Evolutionary conservation across 2,329 filamentous ascomycete species (phyloP).

Genomic region (Onygena corvina): DNA sequence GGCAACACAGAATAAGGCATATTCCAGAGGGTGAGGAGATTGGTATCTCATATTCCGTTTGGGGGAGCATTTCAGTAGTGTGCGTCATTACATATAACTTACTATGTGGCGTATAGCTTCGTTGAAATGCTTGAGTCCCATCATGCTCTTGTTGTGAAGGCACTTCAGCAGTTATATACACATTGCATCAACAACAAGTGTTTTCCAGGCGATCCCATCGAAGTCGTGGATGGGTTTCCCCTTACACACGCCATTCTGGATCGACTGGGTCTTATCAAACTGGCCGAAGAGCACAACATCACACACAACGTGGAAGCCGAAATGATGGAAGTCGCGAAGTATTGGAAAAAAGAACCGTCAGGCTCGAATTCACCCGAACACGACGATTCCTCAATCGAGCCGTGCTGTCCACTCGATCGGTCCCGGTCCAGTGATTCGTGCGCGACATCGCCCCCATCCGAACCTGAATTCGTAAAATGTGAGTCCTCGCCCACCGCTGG

Average conservation of each 20-base stretch:
- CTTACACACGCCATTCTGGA: constrained; percentile 34
- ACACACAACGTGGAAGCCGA: constrained; percentile 27
- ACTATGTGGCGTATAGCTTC: constrained; percentile 22
- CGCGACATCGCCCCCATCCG: constrained; percentile 8
- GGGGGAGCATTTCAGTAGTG: neutral
- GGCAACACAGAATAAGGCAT: constrained; percentile 34
- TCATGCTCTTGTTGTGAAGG: constrained; percentile 33
- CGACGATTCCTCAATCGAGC: constrained; percentile 29
- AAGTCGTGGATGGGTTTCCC: constrained; percentile 30
- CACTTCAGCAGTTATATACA: constrained; percentile 32
- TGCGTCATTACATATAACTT: constrained; percentile 1
- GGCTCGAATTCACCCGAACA: constrained; percentile 28
- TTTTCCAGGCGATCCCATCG: constrained; percentile 34
- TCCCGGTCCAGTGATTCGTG: constrained; percentile 10
- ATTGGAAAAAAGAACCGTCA: constrained; percentile 26
- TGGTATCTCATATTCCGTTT: constrained; percentile 6
- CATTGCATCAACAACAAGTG: constrained; percentile 33
- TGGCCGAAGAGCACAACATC: constrained; percentile 28
- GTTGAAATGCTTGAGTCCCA: constrained; percentile 37
- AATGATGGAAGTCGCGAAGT: constrained; percentile 26
- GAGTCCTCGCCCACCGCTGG: constrained; percentile 5
- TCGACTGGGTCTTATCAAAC: constrained; percentile 33
- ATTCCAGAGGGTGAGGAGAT: constrained; percentile 30
- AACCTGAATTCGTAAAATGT: constrained; percentile 3
- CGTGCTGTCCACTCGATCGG: constrained; percentile 7